A percentile compares a stretch with the other conserved stretches of the same genome.
Evolutionary conservation across 495 filamentous ascomycete species (phyloP).

Genomic region (Chaetomium cochliodes): DNA sequence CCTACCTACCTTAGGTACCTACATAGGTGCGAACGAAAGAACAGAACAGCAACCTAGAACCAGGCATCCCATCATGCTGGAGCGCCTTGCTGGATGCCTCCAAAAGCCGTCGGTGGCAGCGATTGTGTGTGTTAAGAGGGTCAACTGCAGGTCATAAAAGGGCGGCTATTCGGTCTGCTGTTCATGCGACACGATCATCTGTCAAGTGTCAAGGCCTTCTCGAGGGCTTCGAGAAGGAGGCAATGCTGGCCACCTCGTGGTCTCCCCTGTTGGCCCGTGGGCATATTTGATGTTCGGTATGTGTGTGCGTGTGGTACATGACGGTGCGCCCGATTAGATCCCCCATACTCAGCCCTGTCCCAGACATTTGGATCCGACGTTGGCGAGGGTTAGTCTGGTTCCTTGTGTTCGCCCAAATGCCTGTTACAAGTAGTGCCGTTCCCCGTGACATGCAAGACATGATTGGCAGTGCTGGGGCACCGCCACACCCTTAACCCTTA

Average conservation of each 20-base stretch:
- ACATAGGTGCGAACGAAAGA: too few species aligned
- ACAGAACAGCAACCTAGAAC: background rate
- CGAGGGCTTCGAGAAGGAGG: background rate
- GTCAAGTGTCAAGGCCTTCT: background rate
- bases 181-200: background rate
- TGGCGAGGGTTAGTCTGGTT: too few species aligned
- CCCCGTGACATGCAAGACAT: too few species aligned
- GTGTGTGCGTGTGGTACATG: background rate
- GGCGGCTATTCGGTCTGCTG: background rate
- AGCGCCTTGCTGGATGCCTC: background rate
- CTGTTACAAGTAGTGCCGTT: too few species aligned
- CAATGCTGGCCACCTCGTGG: background rate
- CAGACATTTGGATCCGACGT: background rate
- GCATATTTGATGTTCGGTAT: background rate
- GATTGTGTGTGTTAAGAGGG: background rate
- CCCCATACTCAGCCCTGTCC: too few species aligned
- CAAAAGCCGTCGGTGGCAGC: background rate
- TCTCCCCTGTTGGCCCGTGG: too few species aligned
- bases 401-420: too few species aligned
- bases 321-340: background rate
- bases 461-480: too few species aligned
- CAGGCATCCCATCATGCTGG: background rate
- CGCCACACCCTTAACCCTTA: too few species aligned
- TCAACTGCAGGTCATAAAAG: background rate
- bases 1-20: background rate